Conservation (phyloP, 371 early-diverging fungal species). For the Saksenaea vasiformis region DNA sequence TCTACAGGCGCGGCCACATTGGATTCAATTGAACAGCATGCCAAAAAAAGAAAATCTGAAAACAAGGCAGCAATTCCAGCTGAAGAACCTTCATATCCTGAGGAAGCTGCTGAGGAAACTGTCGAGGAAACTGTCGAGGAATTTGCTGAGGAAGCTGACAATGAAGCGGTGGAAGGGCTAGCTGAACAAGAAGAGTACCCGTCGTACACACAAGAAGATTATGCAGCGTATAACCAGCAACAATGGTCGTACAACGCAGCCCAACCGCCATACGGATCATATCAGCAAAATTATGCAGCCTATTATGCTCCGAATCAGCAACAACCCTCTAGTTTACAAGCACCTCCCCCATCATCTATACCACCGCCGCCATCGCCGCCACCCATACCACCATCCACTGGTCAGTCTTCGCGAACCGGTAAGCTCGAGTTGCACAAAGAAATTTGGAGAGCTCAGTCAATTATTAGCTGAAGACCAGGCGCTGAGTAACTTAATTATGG, state of each 20-base stretch:
- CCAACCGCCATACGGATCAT: neutral
- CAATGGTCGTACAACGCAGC: neutral
- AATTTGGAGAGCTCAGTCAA: neutral
- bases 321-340: neutral
- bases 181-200: neutral
- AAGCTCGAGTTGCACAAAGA: neutral
- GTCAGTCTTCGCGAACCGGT: neutral
- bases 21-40: neutral
- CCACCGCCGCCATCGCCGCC: neutral
- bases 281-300: neutral
- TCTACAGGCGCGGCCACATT: neutral
- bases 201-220: neutral
- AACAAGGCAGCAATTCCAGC: neutral
- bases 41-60: neutral
- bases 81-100: neutral
- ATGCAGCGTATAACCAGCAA: neutral
- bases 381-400: neutral
- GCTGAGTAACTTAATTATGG: conserved; percentile 51
- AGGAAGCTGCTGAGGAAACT: neutral
- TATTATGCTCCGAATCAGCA: neutral
- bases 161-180: neutral
- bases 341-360: neutral
- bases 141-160: neutral
- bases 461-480: neutral
- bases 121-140: neutral